Conservation (phyloP, 2,329 filamentous ascomycete species). For the Scedosporium aurantiacum region DNA sequence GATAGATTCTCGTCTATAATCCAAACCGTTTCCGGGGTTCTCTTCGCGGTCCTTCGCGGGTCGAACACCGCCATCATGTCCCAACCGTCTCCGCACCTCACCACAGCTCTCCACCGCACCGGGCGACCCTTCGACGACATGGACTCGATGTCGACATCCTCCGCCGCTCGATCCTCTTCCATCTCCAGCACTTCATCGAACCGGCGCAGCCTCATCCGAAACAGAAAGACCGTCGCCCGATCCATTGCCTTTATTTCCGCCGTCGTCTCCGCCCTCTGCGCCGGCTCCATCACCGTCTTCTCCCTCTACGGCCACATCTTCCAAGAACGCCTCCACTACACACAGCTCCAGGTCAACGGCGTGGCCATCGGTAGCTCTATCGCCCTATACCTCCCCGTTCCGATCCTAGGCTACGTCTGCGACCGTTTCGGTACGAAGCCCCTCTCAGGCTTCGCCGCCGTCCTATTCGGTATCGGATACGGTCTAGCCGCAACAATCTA, state of each 20-base stretch:
- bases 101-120: background rate
- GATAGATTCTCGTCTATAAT: background rate
- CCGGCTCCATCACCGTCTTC: constrained; percentile 85
- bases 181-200: constrained; percentile 3
- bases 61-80: background rate
- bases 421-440: constrained; percentile 76
- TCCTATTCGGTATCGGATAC: constrained; percentile 74
- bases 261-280: constrained; percentile 56
- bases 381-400: constrained; percentile 85
- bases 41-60: constrained; percentile 17
- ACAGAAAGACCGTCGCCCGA: constrained; percentile 23
- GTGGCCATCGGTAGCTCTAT: constrained; percentile 80
- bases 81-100: background rate
- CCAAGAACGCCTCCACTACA: constrained; percentile 75
- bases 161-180: background rate
- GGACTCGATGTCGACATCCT: background rate
- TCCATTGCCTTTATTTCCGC: constrained; percentile 41
- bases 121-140: background rate
- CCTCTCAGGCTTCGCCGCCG: constrained; percentile 59
- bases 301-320: constrained; percentile 89
- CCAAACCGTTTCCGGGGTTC: constrained; percentile 3
- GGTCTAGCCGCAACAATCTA: constrained; percentile 74
- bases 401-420: constrained; percentile 80
- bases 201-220: constrained; percentile 7
- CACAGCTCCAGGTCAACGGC: constrained; percentile 83